These are phyloP conservation scores for Gossypium herbaceum DNA, from an alignment of 345 rosid genomes.

Conservation along the genomic window DNA sequence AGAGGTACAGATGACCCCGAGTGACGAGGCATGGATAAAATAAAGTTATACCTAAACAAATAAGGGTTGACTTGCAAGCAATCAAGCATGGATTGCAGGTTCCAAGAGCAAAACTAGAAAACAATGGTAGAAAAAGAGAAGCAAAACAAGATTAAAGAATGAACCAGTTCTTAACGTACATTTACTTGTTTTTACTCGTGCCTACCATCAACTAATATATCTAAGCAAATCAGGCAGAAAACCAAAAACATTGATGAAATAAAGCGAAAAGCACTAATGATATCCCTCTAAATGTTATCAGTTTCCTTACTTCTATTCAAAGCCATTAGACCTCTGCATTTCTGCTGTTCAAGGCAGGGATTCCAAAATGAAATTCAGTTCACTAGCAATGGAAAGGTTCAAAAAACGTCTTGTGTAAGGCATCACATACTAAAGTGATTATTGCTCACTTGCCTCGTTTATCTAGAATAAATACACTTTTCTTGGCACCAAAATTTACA, in stretches of 20 bases:
- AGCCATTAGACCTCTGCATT: neutral
- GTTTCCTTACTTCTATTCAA: neutral
- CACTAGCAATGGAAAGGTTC: no score
- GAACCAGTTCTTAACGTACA: neutral
- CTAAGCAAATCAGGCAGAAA: neutral
- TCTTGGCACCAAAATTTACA: neutral
- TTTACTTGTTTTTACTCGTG: no score
- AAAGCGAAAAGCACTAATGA: neutral
- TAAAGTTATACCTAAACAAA: neutral
- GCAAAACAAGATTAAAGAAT: neutral
- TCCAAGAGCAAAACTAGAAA: neutral
- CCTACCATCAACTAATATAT: neutral
- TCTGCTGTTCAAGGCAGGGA: neutral
- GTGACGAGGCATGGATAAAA: neutral
- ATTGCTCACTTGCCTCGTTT: neutral
- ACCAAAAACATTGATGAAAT: neutral
- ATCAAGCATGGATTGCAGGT: neutral
- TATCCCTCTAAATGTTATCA: neutral
- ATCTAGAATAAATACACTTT: neutral
- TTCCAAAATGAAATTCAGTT: no score
- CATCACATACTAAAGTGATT: neutral
- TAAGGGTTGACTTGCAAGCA: neutral
- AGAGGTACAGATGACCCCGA: neutral
- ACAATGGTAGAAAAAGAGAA: neutral
- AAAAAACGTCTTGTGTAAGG: neutral